Evolutionary conservation across 2,329 filamentous ascomycete species (phyloP), one percentile per base, ranked within the genome.

Genomic region (Cephalotrichum gorgonifer): DNA sequence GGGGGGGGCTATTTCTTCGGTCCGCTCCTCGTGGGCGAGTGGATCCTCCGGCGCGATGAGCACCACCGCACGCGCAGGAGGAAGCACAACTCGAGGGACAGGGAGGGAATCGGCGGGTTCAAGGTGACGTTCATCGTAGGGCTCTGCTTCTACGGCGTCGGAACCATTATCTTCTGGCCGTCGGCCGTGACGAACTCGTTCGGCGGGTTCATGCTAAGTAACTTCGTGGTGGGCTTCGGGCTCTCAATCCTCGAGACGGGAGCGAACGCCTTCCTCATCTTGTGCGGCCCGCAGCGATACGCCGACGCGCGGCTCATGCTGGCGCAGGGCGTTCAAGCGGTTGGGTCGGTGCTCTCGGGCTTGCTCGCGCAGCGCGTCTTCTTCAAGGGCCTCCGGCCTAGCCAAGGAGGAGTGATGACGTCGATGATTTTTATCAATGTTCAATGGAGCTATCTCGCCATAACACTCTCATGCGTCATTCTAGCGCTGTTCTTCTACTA

Each of bases 91-190:
- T n/a, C n/a, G n/a, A n/a, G 22, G 17, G 64, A 59, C 28, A 66
- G 64, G 53, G 66, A 73, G 25, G 68, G 67, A 27, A 67, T 79
- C 6, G 75, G 76, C 46, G 88, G 88, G 3, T 93, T 88, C 67
- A 86, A 88, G 55, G 80, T 80, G 39, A 88, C 86, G 0, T 90
- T 93, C 56, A 90, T 93, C 52, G 72, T 83, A 26, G 87, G 87
- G 1, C 70, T 91, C 4, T 76, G 74, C 54, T 82, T 91, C 48
- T 91, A 90, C 60, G 84, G 83, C 2, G 72, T 79, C 5, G 85
- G 84, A 2, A 87, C 85, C n/a, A 79, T 91, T 54, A 88, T 89
- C 67, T 90, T 91, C 67, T 93, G 86, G 87, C 87, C 87, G 0
- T 85, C 83, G 2, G 85, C 83, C 7, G 78, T 90, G 9, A 76